Evolutionary conservation across 306 rosid species (phyloP), one percentile per base, ranked within the genome.

Genomic region (Malus fusca): DNA sequence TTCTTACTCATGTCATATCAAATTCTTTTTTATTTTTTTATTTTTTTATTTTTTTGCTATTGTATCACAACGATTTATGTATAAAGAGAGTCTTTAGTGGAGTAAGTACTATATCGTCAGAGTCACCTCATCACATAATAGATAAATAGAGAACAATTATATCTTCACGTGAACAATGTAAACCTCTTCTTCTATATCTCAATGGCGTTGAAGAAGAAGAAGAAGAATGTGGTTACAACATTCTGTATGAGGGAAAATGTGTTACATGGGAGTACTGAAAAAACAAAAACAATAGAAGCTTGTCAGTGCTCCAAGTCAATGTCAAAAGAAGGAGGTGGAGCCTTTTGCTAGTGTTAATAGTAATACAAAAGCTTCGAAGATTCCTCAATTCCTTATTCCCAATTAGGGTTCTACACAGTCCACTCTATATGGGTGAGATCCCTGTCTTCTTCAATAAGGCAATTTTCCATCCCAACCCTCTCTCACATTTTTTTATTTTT

Each of bases 321-420:
- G 21, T 71, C 81, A 71, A 62, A 19, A 48, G 35, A 11, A 25
- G 15, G 11, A 37, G n/a, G 77, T 48, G 67, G 77, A 71, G 59
- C 71, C 66, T 22, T 58, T 14, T 22, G 30, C 17, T 26, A 8
- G 53, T 56, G 55, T 35, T 23, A 61, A n/a, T n/a, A n/a, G n/a
- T n/a, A n/a, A 46, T 17, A 52, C 61, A 15, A 46, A 44, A 46
- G 17, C 6, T 72, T 72, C 22, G 75, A 43, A 17, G 13, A 53
- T 31, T 48, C 46, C 25, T 42, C 46, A 48, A 25, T 18, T n/a
- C 28, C 30, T 2, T 14, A 0, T 21, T 51, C n/a, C 8, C 46
- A 2, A 9, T 23, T 21, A 15, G 2, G 18, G 6, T 22, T 73
- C 22, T 31, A 31, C 37, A 28, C 35, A 13, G 17, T 58, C 80